Evolutionary conservation across 2,329 filamentous ascomycete species (phyloP), one percentile per base, ranked within the genome.

Genomic region (Verticillium nonalfalfae): DNA sequence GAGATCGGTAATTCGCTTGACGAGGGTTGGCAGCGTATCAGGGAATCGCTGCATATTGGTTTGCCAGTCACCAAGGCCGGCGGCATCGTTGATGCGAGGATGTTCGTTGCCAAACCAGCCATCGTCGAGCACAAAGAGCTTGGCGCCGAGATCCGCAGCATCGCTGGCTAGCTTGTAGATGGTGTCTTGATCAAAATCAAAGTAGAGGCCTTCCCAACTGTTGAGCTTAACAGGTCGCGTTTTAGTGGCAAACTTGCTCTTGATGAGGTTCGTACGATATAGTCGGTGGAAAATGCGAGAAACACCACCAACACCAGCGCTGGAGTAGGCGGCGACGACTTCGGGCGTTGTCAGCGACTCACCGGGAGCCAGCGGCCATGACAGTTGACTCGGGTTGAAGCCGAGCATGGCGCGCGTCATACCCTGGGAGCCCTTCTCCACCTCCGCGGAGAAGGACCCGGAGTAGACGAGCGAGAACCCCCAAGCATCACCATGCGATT

Each of bases 101-200:
- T 86, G 82, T 39, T 87, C 75, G n/a, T 78, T 74, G 14, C 86
- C 86, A 57, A 89, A 89, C 86, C 86, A 89, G 3, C 86, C 86
- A 62, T 89, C 86, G 54, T 89, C 86, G 56, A 86, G 79, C 0
- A 89, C 86, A 55, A 89, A 85, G 0, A 89, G 78, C 64, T 82
- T 81, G n/a, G 84, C 79, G 1, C 86, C 86, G 1, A 89, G 75
- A 2, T 79, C 77, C 0, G 85, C 84, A 0, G 85, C 79, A 64
- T 85, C 79, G 50, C 81, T 68, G 0, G 85, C 85, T 0, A 89
- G 75, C 0, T 76, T 74, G 35, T 84, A 80, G 36, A 89, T 79
- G 0, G 78, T 81, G 14, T 75, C 80, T 57, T 84, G 74, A 65
- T 88, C 85, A 69, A 81, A 84, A 64, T 86, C 72, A 66, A 86